Conservation (phyloP, 2,329 filamentous ascomycete species). For the Graphium sp. region DNA sequence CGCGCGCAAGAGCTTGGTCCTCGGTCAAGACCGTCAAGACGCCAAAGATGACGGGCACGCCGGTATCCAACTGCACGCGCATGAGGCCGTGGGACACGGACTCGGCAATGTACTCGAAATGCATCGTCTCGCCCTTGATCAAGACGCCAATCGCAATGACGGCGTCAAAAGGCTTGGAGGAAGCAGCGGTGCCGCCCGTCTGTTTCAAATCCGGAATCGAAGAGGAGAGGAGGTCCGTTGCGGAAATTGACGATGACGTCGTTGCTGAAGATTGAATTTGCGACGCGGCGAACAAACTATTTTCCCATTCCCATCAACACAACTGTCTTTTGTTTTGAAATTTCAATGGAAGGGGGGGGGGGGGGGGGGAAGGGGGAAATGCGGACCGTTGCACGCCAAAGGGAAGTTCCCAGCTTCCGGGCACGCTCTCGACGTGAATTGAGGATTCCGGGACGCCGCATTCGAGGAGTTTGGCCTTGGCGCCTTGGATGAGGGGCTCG, state of each 20-base stretch:
- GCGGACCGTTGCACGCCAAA: constrained; percentile 70
- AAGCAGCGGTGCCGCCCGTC: constrained; percentile 17
- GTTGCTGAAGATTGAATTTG: constrained; percentile 62
- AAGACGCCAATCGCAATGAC: constrained; percentile 90
- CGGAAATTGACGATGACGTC: constrained; percentile 43
- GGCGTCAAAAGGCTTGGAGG: constrained; percentile 64
- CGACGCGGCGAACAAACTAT: constrained; percentile 70
- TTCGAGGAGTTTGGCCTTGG: constrained; percentile 58
- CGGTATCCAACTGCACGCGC: constrained; percentile 79
- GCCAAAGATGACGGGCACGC: constrained; percentile 82
- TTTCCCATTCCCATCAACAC: too few relatives aligned
- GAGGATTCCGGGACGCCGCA: constrained; percentile 77
- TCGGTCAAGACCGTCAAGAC: constrained; percentile 79
- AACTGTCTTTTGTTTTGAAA: too few relatives aligned
- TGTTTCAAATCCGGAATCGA: constrained; percentile 49
- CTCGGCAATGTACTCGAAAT: constrained; percentile 97
- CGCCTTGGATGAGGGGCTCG: constrained; percentile 64
- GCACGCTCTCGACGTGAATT: constrained; percentile 78
- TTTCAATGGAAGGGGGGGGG: constrained; percentile 6
- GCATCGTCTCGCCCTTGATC: constrained; percentile 98
- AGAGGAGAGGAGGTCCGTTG: constrained; percentile 60
- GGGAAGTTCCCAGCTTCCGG: constrained; percentile 87
- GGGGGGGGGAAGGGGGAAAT: constrained; percentile 5
- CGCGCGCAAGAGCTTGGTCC: constrained; percentile 71
- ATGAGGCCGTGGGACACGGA: constrained; percentile 83